Evolutionary conservation across 129 eudicot genomes (phyloP).

Genomic region (Pulicaria dysenterica): DNA sequence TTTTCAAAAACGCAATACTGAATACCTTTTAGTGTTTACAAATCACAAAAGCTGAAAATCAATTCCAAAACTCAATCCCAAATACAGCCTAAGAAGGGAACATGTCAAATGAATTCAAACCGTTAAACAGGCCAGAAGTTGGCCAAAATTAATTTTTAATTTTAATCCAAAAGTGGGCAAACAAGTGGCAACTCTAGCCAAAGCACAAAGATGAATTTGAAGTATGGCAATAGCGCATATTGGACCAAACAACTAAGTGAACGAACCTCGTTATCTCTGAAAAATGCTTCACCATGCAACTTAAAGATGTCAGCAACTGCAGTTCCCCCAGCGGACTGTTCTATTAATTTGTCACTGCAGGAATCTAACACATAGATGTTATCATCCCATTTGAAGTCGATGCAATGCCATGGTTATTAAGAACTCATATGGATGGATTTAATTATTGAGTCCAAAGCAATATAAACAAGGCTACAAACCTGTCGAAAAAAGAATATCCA

Average conservation of each 20-base stretch:
- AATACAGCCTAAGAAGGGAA: too few relatives aligned
- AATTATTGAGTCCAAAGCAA: slow-evolving; percentile 7
- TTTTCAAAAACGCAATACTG: too few relatives aligned
- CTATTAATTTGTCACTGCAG: slow-evolving; percentile 79
- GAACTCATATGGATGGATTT: not conserved
- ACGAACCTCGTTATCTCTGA: slow-evolving; percentile 82
- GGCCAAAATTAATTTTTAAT: too few relatives aligned
- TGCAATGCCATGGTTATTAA: not conserved
- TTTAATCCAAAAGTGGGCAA: too few relatives aligned
- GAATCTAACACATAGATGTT: slow-evolving; percentile 32
- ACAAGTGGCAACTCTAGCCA: not conserved
- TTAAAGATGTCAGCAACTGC: slow-evolving; percentile 87
- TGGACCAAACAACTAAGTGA: slow-evolving; percentile 5
- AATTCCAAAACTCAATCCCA: too few relatives aligned
- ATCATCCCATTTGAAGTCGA: slow-evolving; percentile 15
- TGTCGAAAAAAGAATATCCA: slow-evolving; percentile 81
- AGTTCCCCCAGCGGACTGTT: slow-evolving; percentile 65
- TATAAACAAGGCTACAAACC: slow-evolving; percentile 47
- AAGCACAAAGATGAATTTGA: not conserved
- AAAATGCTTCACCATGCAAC: slow-evolving; percentile 75
- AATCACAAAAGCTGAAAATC: too few relatives aligned
- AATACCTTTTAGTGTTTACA: too few relatives aligned
- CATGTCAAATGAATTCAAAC: too few relatives aligned
- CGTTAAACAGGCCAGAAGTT: too few relatives aligned
- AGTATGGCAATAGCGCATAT: not conserved